Base-by-base conservation (phyloP, 1,284 basidiomycete species). In the Ceratobasidium sp. region DNA sequence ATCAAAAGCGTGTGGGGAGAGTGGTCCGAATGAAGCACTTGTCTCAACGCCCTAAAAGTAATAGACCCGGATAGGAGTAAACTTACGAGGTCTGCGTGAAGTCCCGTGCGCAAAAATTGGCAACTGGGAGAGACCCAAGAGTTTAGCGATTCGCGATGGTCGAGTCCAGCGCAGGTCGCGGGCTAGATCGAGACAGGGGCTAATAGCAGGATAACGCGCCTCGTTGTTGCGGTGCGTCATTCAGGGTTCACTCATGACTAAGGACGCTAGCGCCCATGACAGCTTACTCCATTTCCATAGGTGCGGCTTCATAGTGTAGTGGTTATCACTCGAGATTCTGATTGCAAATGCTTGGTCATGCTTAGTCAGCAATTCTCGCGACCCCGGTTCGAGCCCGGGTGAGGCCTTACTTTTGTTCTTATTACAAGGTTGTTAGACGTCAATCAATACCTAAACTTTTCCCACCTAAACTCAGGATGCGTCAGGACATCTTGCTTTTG, bases 301-400 rank as follows among this genome's bases (percentile, higher is more conserved):
- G 15, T 51, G 6, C 24, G 72, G 62, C 64, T 36, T 36, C 24
- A 44, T 74, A 74, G 73, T 74, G 73, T 74, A 66, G 73, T 53
- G 63, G 73, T 65, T 74, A 74, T 74, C 73, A 74, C 73, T 57
- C 63, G 73, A n/a, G 73, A 74, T 74, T 66, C 73, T 65, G 73
- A 74, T 24, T 44, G 6, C 3, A 9, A 24, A 8, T 53, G 50
- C n/a, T 6, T n/a, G n/a, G n/a, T n/a, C 27, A 31, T 19, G 33
- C 54, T 2, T 29, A 33, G 29, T 53, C 57, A 24, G n/a, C 36
- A 22, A 62, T 75, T 75, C 74, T 67, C 66, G 59, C 59, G 72
- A 75, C 74, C 51, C 69, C 67, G 53, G 75, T 75, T 73, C 75
- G 69, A 73, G 27, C 67, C 75, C 54, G 69, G 71, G 54, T 60